These are phyloP conservation scores for Balansia obtecta DNA, from an alignment of 2,329 filamentous ascomycete genomes.

Conservation along the genomic window DNA sequence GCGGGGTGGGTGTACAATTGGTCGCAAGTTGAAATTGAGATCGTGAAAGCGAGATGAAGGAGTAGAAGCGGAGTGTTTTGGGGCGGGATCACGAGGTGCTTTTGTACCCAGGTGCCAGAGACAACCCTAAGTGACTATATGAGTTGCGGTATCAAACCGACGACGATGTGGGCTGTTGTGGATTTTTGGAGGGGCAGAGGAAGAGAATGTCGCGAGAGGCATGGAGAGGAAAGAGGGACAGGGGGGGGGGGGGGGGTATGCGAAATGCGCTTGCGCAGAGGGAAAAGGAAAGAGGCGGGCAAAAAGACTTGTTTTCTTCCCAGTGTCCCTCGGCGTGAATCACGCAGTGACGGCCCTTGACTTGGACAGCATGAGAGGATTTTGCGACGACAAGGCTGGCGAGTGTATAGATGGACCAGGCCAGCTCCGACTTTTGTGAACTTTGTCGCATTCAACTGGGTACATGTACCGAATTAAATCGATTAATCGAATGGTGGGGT, in stretches of 20 bases:
- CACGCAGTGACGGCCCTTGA: not conserved
- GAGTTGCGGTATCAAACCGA: not conserved
- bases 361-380: not conserved
- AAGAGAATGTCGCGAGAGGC: not conserved
- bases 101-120: not conserved
- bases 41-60: slow-evolving; percentile 2
- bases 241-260: not conserved
- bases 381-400: not conserved
- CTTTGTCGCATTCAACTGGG: not conserved
- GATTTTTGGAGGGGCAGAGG: slow-evolving; percentile 3
- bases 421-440: not conserved
- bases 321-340: not conserved
- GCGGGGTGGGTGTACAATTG: slow-evolving; percentile 3
- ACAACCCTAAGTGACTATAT: not conserved
- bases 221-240: not conserved
- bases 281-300: not conserved
- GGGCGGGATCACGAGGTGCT: not conserved
- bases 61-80: not conserved
- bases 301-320: not conserved
- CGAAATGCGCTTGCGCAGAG: not conserved
- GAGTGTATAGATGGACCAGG: not conserved
- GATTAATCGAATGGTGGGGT: not conserved
- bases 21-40: slow-evolving; percentile 1
- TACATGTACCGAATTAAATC: not conserved
- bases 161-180: slow-evolving; percentile 4